These are phyloP conservation scores for Zopfochytrium polystomum DNA, from an alignment of 371 early-diverging fungal species.

Conservation along the genomic window DNA sequence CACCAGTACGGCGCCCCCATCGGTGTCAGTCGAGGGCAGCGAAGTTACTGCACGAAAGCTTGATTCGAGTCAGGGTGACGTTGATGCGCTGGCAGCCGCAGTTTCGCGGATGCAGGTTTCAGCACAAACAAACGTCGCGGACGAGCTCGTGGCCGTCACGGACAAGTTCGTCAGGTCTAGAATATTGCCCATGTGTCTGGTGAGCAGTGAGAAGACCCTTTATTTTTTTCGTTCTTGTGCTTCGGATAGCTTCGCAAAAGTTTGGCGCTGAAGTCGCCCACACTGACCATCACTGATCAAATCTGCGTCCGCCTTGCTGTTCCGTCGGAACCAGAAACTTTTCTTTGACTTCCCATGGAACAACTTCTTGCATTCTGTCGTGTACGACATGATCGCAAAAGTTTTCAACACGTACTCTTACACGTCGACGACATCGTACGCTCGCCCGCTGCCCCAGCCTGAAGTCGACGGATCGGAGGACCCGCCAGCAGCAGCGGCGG, in stretches of 20 bases:
- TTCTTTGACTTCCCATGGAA: no score
- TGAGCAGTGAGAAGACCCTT: no score
- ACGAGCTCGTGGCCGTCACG: slow-evolving; percentile 42
- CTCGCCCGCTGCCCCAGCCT: slow-evolving; percentile 21
- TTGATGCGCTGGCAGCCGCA: slow-evolving; percentile 7
- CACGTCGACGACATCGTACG: slow-evolving; percentile 48
- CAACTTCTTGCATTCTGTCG: no score
- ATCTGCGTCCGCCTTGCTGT: slow-evolving; percentile 77
- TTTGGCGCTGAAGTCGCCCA: background rate
- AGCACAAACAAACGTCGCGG: slow-evolving; percentile 30
- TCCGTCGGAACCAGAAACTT: slow-evolving; percentile 95
- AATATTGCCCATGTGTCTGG: slow-evolving; percentile 46
- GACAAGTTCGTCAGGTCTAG: slow-evolving; percentile 40
- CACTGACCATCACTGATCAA: no score
- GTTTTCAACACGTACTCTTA: slow-evolving; percentile 76
- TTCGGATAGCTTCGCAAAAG: background rate
- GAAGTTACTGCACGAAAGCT: background rate
- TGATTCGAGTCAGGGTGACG: background rate
- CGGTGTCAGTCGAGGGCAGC: background rate
- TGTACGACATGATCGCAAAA: no score
- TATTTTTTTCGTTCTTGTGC: background rate
- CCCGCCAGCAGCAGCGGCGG: slow-evolving; percentile 42
- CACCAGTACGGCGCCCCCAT: background rate
- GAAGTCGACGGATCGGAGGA: slow-evolving; percentile 27
- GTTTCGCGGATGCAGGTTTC: slow-evolving; percentile 1